Evolutionary conservation across 805 yeast genomes (phyloP).

Genomic region (Saccharomycopsis fermentans): DNA sequence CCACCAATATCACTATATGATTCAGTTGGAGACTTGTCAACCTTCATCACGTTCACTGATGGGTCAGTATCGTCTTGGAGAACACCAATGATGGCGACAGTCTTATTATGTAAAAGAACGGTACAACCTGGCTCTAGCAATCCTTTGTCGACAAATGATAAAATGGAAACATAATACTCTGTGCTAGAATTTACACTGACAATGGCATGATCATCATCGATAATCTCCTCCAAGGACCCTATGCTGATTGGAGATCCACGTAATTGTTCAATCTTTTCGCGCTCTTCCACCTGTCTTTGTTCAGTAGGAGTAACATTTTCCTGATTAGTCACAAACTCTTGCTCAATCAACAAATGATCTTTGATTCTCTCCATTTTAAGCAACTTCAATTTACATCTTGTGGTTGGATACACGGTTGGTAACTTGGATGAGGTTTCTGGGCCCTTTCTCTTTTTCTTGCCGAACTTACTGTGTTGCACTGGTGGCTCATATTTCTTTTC

Average conservation of each 20-base stretch:
- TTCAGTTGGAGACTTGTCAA: conserved; percentile 96
- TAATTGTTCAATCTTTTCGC: conserved; percentile 88
- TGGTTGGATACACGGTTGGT: conserved; percentile 83
- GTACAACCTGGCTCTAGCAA: conserved; percentile 95
- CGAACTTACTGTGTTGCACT: conserved; percentile 77
- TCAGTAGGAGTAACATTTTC: conserved; percentile 94
- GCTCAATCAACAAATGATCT: conserved; percentile 89
- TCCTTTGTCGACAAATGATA: conserved; percentile 95
- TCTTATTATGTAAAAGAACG: conserved; percentile 87
- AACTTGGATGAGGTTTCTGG: conserved; percentile 77
- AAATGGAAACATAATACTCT: conserved; percentile 90
- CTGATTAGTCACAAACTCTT: conserved; percentile 90
- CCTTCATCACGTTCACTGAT: conserved; percentile 93
- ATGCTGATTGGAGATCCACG: conserved; percentile 95
- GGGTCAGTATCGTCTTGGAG: conserved; percentile 97
- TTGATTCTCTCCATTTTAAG: conserved; percentile 92
- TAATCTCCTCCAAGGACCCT: conserved; percentile 93
- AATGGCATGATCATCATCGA: conserved; percentile 98
- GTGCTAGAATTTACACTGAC: conserved; percentile 94
- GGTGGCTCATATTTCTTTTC: conserved; percentile 98
- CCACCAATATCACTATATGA: conserved; percentile 97
- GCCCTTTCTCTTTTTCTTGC: conserved; percentile 88
- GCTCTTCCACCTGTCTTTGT: conserved; percentile 91
- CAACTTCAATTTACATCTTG: conserved; percentile 85
- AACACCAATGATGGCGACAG: conserved; percentile 96